Evolutionary conservation across 2,329 filamentous ascomycete genomes (phyloP).

Genomic region (Fusarium nygamai): DNA sequence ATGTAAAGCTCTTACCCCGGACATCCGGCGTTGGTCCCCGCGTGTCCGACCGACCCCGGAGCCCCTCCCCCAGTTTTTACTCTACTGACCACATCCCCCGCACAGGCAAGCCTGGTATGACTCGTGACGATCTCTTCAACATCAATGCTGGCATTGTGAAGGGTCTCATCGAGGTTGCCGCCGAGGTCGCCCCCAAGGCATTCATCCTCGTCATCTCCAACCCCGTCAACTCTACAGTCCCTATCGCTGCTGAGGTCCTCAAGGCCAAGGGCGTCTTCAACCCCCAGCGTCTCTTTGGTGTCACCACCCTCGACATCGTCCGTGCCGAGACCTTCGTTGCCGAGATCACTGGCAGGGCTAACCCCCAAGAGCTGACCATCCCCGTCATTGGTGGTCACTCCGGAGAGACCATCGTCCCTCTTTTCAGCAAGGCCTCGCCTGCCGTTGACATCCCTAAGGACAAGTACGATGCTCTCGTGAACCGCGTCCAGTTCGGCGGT

Average conservation of each 20-base stretch:
- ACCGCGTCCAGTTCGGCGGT: constrained; percentile 97
- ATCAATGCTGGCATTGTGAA: constrained; percentile 99
- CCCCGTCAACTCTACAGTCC: constrained; percentile 98
- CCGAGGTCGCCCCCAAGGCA: constrained; percentile 90
- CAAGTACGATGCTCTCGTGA: constrained; percentile 89
- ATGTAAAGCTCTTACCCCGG: constrained; percentile 53
- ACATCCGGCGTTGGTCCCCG: constrained; percentile 23
- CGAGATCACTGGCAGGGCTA: constrained; percentile 81
- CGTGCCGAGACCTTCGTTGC: constrained; percentile 97
- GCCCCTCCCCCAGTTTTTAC: constrained; percentile 24
- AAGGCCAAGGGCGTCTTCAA: constrained; percentile 95
- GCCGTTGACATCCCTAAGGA: constrained; percentile 83
- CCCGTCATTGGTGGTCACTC: constrained; percentile 98
- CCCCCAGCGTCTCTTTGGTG: constrained; percentile 94
- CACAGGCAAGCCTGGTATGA: constrained; percentile 98
- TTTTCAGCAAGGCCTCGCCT: constrained; percentile 92
- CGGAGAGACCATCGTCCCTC: constrained; percentile 95
- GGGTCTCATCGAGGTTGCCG: constrained; percentile 87
- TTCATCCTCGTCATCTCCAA: constrained; percentile 98
- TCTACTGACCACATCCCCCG: constrained; percentile 34
- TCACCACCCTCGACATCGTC: constrained; percentile 98
- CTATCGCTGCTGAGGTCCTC: constrained; percentile 95
- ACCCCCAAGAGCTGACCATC: constrained; percentile 84
- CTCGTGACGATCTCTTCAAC: constrained; percentile 99
- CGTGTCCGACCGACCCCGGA: constrained; percentile 31